Evolutionary conservation across 2,329 filamentous ascomycete species (phyloP), one percentile per base, ranked within the genome.

Genomic region (Exophiala sp.): DNA sequence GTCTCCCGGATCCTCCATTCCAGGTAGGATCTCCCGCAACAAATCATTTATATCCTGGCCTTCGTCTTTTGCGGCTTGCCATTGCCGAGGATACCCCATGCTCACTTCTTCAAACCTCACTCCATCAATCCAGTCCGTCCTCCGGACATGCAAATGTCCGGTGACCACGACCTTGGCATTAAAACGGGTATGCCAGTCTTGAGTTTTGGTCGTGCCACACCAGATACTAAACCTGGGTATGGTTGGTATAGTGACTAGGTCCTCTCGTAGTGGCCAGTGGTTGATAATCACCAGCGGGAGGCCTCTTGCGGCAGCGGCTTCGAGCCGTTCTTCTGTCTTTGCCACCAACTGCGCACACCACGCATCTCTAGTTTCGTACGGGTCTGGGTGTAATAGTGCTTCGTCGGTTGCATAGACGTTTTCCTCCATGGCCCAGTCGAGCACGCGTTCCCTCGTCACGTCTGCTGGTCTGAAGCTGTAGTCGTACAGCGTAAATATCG

Each of bases 401-500:
- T 61, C 58, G 38, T 61, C 58, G 13, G 58, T 59, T 6, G 58
- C 58, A 22, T 53, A 42, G 19, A 61, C 49, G 46, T 61, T 57
- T 23, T 58, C 37, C 19, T 61, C 57, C 49, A 55, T 53, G 2
- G 58, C 58, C 58, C 58, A 61, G 9, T 56, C 53, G 22, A 61
- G 43, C 1, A 76, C 77, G 16, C 68, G 63, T 49, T 75, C 75
- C 30, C 73, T 64, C 21, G 66, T 64, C 7, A 80, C 70, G 39
- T 76, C 58, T 1, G 63, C 66, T 0, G 78, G 78, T 0, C 77
- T 68, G 62, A 80, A 81, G 53, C 70, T 75, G 64, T 81, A 81
- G 64, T 81, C 78, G 66, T 80, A 81, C 11, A 81, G 66, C 1
- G 77, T 79, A 67, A 80, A 81, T 43, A 79, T 71, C 24, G 75